These are phyloP conservation scores for Phytophthora megakarya DNA, from an alignment of 352 stramenopile species.

Conservation along the genomic window DNA sequence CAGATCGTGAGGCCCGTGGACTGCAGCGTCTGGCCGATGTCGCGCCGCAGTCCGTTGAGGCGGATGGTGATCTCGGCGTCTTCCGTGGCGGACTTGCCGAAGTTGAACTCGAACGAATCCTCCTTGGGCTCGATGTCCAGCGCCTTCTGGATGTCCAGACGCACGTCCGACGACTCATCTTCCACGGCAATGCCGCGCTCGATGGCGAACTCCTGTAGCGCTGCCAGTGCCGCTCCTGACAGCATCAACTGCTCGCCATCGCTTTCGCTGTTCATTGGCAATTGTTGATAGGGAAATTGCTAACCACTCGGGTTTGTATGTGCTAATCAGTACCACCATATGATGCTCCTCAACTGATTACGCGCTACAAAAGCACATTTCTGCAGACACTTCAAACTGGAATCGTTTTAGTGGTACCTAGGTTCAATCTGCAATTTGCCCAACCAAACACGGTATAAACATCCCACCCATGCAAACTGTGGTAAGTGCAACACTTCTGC, in stretches of 20 bases:
- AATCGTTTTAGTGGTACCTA: no score
- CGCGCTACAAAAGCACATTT: no score
- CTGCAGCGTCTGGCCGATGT: constrained; percentile 69
- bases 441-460: no score
- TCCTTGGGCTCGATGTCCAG: constrained; percentile 68
- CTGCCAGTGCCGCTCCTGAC: constrained; percentile 47
- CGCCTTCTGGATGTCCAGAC: constrained; percentile 59
- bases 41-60: constrained; percentile 56
- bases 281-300: no score
- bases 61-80: constrained; percentile 50
- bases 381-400: no score
- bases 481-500: no score
- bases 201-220: constrained; percentile 59
- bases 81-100: constrained; percentile 33
- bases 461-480: no score
- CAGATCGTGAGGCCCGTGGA: constrained; percentile 68
- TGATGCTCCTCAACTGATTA: no score
- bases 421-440: no score
- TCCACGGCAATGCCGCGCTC: constrained; percentile 57
- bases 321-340: no score
- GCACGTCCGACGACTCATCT: constrained; percentile 43
- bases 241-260: constrained; percentile 52
- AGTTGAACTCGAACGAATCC: constrained; percentile 61
- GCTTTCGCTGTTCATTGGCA: constrained; percentile 40
- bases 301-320: no score